These are phyloP conservation scores for Malus fusca DNA, from an alignment of 306 rosid species.

Conservation along the genomic window DNA sequence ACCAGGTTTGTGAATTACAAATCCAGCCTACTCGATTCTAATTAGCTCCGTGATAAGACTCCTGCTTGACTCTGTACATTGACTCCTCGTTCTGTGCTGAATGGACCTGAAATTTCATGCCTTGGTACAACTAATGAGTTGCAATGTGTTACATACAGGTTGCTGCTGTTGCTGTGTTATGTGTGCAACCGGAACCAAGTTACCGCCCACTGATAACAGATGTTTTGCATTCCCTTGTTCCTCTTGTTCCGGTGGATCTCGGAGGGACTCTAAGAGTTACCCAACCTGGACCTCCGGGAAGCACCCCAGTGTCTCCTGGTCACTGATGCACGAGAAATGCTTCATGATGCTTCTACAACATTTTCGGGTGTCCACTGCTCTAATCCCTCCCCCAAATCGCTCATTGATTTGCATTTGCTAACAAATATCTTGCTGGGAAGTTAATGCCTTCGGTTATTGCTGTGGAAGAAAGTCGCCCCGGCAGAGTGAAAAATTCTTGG, in stretches of 20 bases:
- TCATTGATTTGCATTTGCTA: neutral
- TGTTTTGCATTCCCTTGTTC: conserved; percentile 83
- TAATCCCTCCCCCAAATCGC: neutral
- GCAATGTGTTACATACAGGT: conserved; percentile 35
- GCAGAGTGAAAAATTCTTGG: conserved; percentile 1
- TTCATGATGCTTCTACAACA: conserved; percentile 6
- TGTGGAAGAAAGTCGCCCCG: neutral
- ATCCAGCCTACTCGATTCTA: neutral
- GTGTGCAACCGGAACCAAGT: conserved; percentile 93
- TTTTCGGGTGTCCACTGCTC: neutral
- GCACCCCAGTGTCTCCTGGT: conserved; percentile 16
- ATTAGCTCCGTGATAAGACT: neutral
- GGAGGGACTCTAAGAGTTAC: conserved; percentile 77
- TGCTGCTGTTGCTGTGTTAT: conserved; percentile 93
- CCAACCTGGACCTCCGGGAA: conserved; percentile 18
- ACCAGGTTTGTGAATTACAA: conserved; percentile 52
- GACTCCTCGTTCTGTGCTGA: neutral
- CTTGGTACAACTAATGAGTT: neutral
- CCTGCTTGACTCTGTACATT: neutral
- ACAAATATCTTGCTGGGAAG: conserved; percentile 4
- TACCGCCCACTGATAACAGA: conserved; percentile 83
- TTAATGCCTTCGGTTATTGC: neutral
- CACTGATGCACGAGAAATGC: conserved; percentile 11
- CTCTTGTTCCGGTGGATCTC: conserved; percentile 75
- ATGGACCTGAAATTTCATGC: neutral